Evolutionary conservation across 2,329 filamentous ascomycete genomes (phyloP), one percentile per base, ranked within the genome.

Genomic region (Stagonosporopsis cucurbitacearum): DNA sequence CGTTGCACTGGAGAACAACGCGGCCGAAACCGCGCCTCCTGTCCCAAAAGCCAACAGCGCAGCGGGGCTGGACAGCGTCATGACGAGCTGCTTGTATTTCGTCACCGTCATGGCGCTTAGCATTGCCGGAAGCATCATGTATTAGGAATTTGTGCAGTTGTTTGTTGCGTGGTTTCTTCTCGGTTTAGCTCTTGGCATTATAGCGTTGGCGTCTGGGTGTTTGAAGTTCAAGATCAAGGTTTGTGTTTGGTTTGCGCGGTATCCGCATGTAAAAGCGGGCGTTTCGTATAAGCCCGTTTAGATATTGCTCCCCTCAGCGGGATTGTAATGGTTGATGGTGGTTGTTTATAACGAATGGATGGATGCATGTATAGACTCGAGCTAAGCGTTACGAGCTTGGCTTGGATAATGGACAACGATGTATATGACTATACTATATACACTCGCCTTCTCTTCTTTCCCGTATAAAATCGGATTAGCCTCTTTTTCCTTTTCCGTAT

Each of bases 1-100:
- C 11, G 17, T 41, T 3, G 42, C 37, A 8, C 36, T 57, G 11
- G 44, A 63, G 47, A 62, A 57, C 50, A 63, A 60, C 17, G 59
- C 57, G 17, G 47, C 50, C 13, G 46, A 46, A 32, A 46, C 54
- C 11, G 50, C 35, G 9, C 50, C 48, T 25, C 36, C 48, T 19
- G 55, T 58, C 12, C 44, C 58, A 4, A 45, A 58, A 13, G 52
- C 58, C 32, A 58, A 48, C 22, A n/a, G 9, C 28, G 55, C 36
- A 15, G 1, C 20, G 6, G 8, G 20, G 8, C 7, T 28, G 30
- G 25, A 26, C n/a, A 17, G 23, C 17, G 4, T 20, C 32, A 40
- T 30, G 23, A 26, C 13, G 35, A 20, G n/a, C 23, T 23, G 22
- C n/a, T 13, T 32, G 9, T 39, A 39, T 23, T 13, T 17, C 7